phyloP scores from a whole-genome alignment of 2,329 filamentous ascomycete species.

The Nothophoma quercina region DNA sequence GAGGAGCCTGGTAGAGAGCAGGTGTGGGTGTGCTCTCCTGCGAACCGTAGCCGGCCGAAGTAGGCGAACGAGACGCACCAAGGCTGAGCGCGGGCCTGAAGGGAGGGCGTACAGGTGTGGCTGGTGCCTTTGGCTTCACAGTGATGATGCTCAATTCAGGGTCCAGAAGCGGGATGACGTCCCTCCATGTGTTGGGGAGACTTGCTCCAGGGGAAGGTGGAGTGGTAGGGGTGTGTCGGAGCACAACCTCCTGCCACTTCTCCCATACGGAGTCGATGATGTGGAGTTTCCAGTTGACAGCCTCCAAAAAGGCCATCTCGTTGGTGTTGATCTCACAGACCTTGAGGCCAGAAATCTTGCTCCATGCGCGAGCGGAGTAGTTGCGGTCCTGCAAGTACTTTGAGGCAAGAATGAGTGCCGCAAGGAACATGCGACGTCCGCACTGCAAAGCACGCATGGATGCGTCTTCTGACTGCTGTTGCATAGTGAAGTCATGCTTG shows the following conservation, averaged over 20 bases:
- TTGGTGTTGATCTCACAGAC: constrained; percentile 96
- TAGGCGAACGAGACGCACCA: constrained; percentile 33
- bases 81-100: constrained; percentile 35
- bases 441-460: constrained; percentile 86
- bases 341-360: constrained; percentile 96
- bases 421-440: constrained; percentile 95
- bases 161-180: constrained; percentile 63
- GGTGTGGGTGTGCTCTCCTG: constrained; percentile 56
- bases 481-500: constrained; percentile 82
- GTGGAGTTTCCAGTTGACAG: constrained; percentile 94
- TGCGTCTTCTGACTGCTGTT: constrained; percentile 75
- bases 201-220: constrained; percentile 51
- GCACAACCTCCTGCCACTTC: constrained; percentile 90
- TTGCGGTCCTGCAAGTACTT: constrained; percentile 99
- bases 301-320: constrained; percentile 87
- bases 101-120: constrained; percentile 35
- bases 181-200: constrained; percentile 54
- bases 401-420: constrained; percentile 91
- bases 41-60: constrained; percentile 40
- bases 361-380: constrained; percentile 97
- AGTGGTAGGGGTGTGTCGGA: constrained; percentile 77
- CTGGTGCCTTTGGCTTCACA: constrained; percentile 43
- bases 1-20: constrained; percentile 51
- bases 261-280: constrained; percentile 89
- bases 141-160: constrained; percentile 63